These are phyloP conservation scores for Platanthera guangdongensis DNA, from an alignment of 106 monocot genomes.

Conservation along the genomic window DNA sequence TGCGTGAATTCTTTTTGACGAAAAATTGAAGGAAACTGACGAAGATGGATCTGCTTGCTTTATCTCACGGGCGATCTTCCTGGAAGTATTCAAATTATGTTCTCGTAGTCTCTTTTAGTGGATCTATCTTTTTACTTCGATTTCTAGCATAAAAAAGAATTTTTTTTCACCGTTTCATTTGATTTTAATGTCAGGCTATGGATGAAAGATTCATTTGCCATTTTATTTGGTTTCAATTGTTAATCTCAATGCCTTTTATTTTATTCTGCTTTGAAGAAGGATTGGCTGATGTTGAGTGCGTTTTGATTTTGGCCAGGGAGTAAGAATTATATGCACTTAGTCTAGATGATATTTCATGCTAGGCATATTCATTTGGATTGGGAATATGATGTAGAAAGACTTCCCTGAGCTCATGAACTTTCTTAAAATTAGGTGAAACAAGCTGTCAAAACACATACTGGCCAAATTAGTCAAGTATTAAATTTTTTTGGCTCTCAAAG, in stretches of 20 bases:
- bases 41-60: constrained; percentile 5
- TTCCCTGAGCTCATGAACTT: too few relatives aligned
- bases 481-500: too few relatives aligned
- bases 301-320: not conserved
- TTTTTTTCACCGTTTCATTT: not conserved
- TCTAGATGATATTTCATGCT: too few relatives aligned
- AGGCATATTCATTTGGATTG: too few relatives aligned
- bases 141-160: not conserved
- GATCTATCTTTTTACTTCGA: not conserved
- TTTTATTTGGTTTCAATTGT: not conserved
- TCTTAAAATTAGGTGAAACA: too few relatives aligned
- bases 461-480: too few relatives aligned
- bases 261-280: not conserved
- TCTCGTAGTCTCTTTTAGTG: not conserved
- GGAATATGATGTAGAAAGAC: too few relatives aligned
- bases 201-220: not conserved
- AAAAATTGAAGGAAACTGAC: not conserved
- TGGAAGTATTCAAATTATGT: not conserved
- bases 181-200: not conserved
- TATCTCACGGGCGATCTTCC: not conserved
- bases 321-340: not conserved
- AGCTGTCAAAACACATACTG: too few relatives aligned
- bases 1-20: not conserved
- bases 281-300: not conserved
- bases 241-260: not conserved